Percentiles rank a stretch among this genome's conserved stretches.
Conservation (phyloP, 1,139 yeast genomes). For the Blastobotrys persicus region DNA sequence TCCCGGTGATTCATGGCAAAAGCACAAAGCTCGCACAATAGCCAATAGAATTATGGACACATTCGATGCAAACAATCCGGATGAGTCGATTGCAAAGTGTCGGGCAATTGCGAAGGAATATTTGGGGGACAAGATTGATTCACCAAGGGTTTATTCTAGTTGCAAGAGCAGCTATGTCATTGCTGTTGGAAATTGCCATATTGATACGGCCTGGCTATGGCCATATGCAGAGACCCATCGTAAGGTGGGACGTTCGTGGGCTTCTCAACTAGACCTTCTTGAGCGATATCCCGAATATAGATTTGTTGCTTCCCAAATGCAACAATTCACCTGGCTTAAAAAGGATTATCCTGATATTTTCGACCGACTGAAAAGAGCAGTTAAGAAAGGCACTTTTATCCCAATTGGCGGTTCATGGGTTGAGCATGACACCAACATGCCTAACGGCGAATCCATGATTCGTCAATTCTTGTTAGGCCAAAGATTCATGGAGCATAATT, state of each 20-base stretch:
- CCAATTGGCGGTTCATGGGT: conserved; percentile 99
- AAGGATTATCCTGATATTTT: conserved; percentile 82
- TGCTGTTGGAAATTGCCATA: conserved; percentile 93
- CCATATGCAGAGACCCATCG: conserved; percentile 95
- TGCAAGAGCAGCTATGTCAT: conserved; percentile 47
- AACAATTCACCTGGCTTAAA: conserved; percentile 89
- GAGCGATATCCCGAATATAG: conserved; percentile 89
- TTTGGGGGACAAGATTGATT: conserved; percentile 64
- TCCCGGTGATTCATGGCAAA: conserved; percentile 72
- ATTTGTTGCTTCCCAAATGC: conserved; percentile 94
- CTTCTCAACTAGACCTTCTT: conserved; percentile 81
- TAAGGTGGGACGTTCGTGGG: conserved; percentile 92
- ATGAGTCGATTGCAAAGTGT: conserved; percentile 53
- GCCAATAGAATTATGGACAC: conserved; percentile 78
- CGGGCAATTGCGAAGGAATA: conserved; percentile 62
- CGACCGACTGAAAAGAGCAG: conserved; percentile 59
- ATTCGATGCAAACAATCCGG: conserved; percentile 58
- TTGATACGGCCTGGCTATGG: conserved; percentile 98
- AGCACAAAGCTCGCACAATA: conserved; percentile 73
- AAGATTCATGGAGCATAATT: conserved; percentile 71
- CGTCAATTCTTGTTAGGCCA: conserved; percentile 92
- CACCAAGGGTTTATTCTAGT: conserved; percentile 54
- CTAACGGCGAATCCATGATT: conserved; percentile 83
- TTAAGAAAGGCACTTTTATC: conserved; percentile 69
- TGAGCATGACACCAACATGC: conserved; percentile 93